Evolutionary conservation across 495 filamentous ascomycete genomes (phyloP).

Genomic region (Pyrenula massariospora): DNA sequence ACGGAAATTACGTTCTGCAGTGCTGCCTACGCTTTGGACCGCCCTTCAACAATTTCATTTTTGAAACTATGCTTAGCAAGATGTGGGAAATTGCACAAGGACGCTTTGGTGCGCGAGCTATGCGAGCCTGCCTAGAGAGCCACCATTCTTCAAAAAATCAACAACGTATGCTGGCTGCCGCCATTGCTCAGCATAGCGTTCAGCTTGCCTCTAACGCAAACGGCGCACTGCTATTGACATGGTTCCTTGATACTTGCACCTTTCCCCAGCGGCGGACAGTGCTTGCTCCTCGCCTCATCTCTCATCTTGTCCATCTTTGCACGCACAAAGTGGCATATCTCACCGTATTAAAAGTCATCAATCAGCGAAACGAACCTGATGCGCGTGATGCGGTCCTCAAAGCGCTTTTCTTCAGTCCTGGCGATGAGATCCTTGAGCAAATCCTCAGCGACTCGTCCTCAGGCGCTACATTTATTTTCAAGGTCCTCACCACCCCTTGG

Average conservation of each 20-base stretch:
- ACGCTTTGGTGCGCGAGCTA: conserved; percentile 85
- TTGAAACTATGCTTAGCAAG: conserved; percentile 88
- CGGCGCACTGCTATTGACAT: conserved; percentile 85
- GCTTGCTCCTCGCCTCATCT: conserved; percentile 82
- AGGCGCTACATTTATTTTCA: conserved; percentile 93
- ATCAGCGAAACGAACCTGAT: conserved; percentile 89
- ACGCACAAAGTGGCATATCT: conserved; percentile 98
- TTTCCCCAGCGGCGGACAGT: conserved; percentile 88
- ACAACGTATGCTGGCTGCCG: conserved; percentile 86
- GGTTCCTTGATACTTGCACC: conserved; percentile 97
- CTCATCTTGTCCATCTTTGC: conserved; percentile 92
- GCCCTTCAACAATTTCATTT: conserved; percentile 91
- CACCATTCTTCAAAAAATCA: conserved; percentile 92
- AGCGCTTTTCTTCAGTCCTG: conserved; percentile 87
- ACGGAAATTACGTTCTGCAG: conserved; percentile 96
- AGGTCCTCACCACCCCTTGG: conserved; percentile 94
- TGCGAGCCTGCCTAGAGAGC: conserved; percentile 95
- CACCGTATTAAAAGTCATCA: conserved; percentile 96
- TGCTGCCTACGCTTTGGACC: conserved; percentile 83
- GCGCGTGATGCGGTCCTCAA: conserved; percentile 86
- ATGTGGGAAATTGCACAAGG: conserved; percentile 95
- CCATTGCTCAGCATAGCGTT: conserved; percentile 91
- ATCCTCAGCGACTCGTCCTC: conserved; percentile 87
- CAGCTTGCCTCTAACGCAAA: conserved; percentile 95
- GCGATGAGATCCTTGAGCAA: conserved; percentile 78